These are phyloP conservation scores for Annona squamosa DNA, from an alignment of 164 flowering plant species.

Conservation along the genomic window DNA sequence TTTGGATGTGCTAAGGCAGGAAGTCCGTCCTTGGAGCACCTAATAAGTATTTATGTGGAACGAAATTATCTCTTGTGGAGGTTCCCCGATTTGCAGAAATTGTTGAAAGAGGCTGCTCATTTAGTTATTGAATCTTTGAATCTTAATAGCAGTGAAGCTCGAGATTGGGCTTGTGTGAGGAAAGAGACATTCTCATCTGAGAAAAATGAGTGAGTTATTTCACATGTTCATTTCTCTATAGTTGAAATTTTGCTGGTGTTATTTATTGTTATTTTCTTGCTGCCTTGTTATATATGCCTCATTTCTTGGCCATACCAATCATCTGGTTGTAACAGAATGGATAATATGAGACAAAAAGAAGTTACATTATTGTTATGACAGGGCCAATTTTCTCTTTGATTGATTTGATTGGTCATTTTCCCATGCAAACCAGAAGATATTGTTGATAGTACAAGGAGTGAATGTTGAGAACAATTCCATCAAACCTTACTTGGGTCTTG, in stretches of 20 bases:
- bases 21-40: constrained; percentile 78
- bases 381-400: no score
- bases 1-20: constrained; percentile 56
- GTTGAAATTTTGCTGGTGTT: background rate
- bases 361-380: no score
- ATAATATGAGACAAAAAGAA: background rate
- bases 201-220: constrained; percentile 61
- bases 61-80: constrained; percentile 81
- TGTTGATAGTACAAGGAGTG: background rate
- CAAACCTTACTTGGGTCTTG: background rate
- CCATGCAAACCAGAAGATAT: no score
- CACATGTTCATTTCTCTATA: background rate
- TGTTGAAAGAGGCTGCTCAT: constrained; percentile 58
- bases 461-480: background rate
- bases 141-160: constrained; percentile 39
- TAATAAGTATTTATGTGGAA: constrained; percentile 72
- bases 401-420: no score
- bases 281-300: background rate
- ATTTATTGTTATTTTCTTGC: background rate
- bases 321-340: background rate
- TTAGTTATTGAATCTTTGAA: constrained; percentile 51
- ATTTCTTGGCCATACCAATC: background rate
- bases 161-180: constrained; percentile 84
- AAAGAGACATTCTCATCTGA: constrained; percentile 81
- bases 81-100: constrained; percentile 77